Conservation (phyloP, 164 flowering plant species). For the Nelumbo lutea region DNA sequence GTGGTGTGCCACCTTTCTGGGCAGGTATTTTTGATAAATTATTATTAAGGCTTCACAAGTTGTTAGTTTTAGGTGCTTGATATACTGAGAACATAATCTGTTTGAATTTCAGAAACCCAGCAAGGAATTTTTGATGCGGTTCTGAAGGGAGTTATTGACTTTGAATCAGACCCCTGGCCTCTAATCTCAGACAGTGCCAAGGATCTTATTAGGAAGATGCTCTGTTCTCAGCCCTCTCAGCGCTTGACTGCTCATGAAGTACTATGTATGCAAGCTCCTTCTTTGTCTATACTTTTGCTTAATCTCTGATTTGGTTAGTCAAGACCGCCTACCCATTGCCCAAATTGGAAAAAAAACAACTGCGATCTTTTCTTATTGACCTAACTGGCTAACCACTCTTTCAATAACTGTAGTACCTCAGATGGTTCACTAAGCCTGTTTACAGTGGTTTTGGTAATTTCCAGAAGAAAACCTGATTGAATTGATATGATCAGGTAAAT, state of each 20-base stretch:
- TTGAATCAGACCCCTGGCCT: conserved; percentile 99
- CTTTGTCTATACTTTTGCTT: background rate
- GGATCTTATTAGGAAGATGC: conserved; percentile 87
- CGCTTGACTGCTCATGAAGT: conserved; percentile 98
- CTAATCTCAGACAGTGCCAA: conserved; percentile 93
- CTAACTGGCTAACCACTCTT: too few species aligned
- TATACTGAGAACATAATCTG: background rate
- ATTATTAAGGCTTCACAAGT: background rate
- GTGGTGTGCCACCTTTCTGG: conserved; percentile 99
- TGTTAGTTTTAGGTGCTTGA: background rate
- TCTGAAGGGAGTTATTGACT: conserved; percentile 87
- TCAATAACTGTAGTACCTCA: too few species aligned
- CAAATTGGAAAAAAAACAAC: too few species aligned
- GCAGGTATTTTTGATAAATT: conserved; percentile 53
- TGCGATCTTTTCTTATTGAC: too few species aligned
- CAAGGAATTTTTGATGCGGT: conserved; percentile 85
- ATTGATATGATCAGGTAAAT: too few species aligned
- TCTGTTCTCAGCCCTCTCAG: conserved; percentile 70
- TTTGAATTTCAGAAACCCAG: conserved; percentile 47
- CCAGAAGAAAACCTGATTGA: too few species aligned
- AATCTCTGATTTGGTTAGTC: too few species aligned
- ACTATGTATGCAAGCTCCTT: conserved; percentile 50
- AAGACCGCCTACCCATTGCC: too few species aligned
- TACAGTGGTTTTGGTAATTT: too few species aligned
- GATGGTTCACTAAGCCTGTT: too few species aligned